Conservation (phyloP, 2,329 filamentous ascomycete species). For the Diplocarpon mali region DNA sequence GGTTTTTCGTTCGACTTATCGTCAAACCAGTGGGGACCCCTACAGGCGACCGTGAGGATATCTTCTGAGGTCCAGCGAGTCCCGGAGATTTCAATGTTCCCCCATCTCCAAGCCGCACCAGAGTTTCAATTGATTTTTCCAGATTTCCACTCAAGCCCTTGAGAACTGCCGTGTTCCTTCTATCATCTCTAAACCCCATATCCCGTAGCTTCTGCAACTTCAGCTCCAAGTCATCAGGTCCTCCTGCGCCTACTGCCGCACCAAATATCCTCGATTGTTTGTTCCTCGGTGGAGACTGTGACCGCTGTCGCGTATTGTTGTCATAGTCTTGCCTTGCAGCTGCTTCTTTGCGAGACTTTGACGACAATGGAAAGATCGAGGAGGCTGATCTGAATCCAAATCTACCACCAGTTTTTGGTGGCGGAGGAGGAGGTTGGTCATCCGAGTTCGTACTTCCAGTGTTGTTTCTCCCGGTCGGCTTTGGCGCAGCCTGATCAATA, state of each 20-base stretch:
- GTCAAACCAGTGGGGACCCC: slow-evolving; percentile 26
- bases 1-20: slow-evolving; percentile 20
- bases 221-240: slow-evolving; percentile 50
- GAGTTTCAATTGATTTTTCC: slow-evolving; percentile 73
- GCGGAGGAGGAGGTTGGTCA: slow-evolving; percentile 43
- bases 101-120: slow-evolving; percentile 73
- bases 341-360: slow-evolving; percentile 32
- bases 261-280: slow-evolving; percentile 63
- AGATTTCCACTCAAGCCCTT: slow-evolving; percentile 77
- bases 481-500: slow-evolving; percentile 44
- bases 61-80: slow-evolving; percentile 3
- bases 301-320: slow-evolving; percentile 8
- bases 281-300: slow-evolving; percentile 22
- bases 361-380: slow-evolving; percentile 40
- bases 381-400: slow-evolving; percentile 55
- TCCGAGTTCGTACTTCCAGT: slow-evolving; percentile 39
- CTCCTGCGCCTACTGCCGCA: slow-evolving; percentile 47
- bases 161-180: slow-evolving; percentile 69
- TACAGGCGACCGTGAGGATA: slow-evolving; percentile 45
- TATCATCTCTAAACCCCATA: slow-evolving; percentile 84
- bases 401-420: slow-evolving; percentile 47
- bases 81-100: slow-evolving; percentile 23
- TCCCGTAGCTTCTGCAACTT: slow-evolving; percentile 72
- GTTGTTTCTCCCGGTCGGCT: slow-evolving; percentile 31
- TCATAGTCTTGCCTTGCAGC: slow-evolving; percentile 12